Evolutionary conservation across 225 moss, liverwort and hornwort species (phyloP).

Genomic region (Physcomitrellopsis africana): DNA sequence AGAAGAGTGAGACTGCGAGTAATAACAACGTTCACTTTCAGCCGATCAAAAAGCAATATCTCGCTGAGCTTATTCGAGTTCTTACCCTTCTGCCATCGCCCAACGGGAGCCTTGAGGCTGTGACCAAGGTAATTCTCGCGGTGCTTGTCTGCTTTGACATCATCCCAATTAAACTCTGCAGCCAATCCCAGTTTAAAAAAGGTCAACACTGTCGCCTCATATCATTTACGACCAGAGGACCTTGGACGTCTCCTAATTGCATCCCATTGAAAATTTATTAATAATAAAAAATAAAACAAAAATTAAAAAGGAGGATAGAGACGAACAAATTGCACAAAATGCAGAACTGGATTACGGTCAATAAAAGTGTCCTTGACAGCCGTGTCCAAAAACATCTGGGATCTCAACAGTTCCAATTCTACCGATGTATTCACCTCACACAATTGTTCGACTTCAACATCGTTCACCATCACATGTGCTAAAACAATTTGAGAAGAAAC

Average conservation of each 20-base stretch:
- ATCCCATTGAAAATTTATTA: neutral
- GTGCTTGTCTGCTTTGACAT: constrained; percentile 93
- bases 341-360: neutral
- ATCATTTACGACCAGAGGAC: constrained; percentile 6
- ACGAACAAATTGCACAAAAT: neutral
- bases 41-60: neutral
- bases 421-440: neutral
- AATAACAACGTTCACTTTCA: constrained; percentile 11
- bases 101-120: constrained; percentile 94
- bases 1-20: constrained; percentile 3
- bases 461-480: neutral
- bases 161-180: constrained; percentile 97
- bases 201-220: constrained; percentile 20
- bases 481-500: neutral
- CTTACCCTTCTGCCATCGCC: constrained; percentile 97
- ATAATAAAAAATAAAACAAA: neutral
- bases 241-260: neutral
- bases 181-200: constrained; percentile 15
- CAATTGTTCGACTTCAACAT: neutral
- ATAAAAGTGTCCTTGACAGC: neutral
- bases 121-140: constrained; percentile 96
- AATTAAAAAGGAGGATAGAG: neutral
- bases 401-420: constrained; percentile 17
- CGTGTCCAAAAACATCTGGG: neutral
- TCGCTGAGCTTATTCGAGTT: neutral